A percentile compares a stretch with the other conserved stretches of the same genome.
These are phyloP conservation scores for Saprolegnia parasitica DNA, from an alignment of 352 stramenopile genomes.

Conservation along the genomic window DNA sequence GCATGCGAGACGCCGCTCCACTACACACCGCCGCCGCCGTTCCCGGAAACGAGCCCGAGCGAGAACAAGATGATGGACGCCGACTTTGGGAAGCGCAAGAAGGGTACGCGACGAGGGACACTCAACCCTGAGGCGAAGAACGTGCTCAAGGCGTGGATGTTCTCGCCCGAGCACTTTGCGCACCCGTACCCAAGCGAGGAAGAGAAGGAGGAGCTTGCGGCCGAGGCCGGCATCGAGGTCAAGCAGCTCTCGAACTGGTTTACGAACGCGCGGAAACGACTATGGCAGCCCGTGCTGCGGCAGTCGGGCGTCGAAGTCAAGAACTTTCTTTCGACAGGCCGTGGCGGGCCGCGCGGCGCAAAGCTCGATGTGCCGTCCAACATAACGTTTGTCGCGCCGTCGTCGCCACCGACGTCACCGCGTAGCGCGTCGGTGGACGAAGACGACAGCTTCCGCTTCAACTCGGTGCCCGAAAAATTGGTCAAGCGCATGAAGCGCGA, in stretches of 20 bases:
- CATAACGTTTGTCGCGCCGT: conserved; percentile 37
- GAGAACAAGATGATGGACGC: conserved; percentile 30
- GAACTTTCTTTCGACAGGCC: conserved; percentile 80
- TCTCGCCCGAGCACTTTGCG: conserved; percentile 82
- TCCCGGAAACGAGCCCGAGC: conserved; percentile 28
- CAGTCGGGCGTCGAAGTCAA: conserved; percentile 87
- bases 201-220: conserved; percentile 78
- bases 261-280: conserved; percentile 81
- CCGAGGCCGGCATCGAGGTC: conserved; percentile 77
- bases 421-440: conserved; percentile 24
- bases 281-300: conserved; percentile 81
- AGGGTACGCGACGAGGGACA: conserved; percentile 72
- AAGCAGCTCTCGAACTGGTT: conserved; percentile 90
- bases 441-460: conserved; percentile 13
- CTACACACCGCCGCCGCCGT: conserved; percentile 28
- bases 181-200: conserved; percentile 85
- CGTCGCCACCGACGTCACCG: conserved; percentile 37
- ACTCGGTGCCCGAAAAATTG: conserved; percentile 22
- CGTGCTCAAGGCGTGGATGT: conserved; percentile 87
- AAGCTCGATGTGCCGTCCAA: conserved; percentile 71
- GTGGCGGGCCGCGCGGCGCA: conserved; percentile 63
- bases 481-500: conserved; percentile 27
- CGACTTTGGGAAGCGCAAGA: conserved; percentile 44
- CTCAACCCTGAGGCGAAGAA: conserved; percentile 82
- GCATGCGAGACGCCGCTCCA: conserved; percentile 28